Base-by-base conservation (phyloP, 2,329 filamentous ascomycete genomes). In the Cladorrhinum sp. region DNA sequence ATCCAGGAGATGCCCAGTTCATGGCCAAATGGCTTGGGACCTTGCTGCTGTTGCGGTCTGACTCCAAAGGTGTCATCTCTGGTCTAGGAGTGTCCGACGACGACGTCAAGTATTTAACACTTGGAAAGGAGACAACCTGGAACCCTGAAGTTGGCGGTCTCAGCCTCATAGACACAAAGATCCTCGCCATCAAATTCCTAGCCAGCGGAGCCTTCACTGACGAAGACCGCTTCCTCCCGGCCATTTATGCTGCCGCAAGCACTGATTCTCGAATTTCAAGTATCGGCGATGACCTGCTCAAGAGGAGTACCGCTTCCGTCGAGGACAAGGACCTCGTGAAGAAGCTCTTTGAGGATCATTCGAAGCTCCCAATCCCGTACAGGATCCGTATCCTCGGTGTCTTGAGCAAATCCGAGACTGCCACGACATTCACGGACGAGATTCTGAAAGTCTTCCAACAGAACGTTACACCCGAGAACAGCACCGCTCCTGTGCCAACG, bases 251-350 rank as follows among this genome's bases (percentile, higher is more conserved):
- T 4, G 88, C 92, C 24, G 88, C 92, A 0, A 93, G 93, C 74
- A 78, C 87, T 1, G 95, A 97, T 65, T 91, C 88, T 36, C 85
- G 89, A 8, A 87, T 97, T 38, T 87, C 90, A 10, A 86, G 89
- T n/a, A 78, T 91, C n/a, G 93, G 91, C 0, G 92, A 97, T 59
- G 92, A 96, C 68, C 85, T 96, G 53, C 75, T 98, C 65, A 99
- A 97, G 75, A 83, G 93, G 65, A 89, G 85, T 27, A 82, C 85
- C 1, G 83, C 90, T 8, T 86, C 90, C 8, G 77, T 97, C 24
- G 93, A 98, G 71, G 83, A 91, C 63, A 68, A 78, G 9, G 67
- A 72, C 1, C 74, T 92, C 1, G 80, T 96, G 2, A 76, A 82
- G 59, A 78, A 82, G 16, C 78, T 98, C 2, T 93, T 92, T 67